Conservation (phyloP, 257 asterid species). For the Petrea volubilis region DNA sequence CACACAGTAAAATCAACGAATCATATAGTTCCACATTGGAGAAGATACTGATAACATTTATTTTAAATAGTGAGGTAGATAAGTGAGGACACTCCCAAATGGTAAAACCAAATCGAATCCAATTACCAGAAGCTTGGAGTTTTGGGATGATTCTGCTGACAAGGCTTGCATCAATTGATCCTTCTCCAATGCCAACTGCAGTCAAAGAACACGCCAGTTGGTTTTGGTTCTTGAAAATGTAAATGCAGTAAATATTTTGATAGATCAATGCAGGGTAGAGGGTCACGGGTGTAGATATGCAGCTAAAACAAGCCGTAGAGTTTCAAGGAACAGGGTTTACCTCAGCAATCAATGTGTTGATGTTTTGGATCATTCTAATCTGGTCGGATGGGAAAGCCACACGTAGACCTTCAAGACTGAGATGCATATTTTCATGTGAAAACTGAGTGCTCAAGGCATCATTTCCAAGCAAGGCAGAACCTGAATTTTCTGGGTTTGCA, state of each 20-base stretch:
- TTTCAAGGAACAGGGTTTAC: constrained; percentile 39
- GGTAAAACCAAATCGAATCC: background rate
- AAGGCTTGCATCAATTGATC: constrained; percentile 75
- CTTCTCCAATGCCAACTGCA: constrained; percentile 91
- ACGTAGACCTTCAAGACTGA: constrained; percentile 51
- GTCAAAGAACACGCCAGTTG: constrained; percentile 14
- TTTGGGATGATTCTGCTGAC: constrained; percentile 77
- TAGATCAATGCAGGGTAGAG: constrained; percentile 1
- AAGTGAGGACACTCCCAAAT: constrained; percentile 10
- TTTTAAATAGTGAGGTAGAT: background rate
- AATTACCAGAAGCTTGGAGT: constrained; percentile 73
- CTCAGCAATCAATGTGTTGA: constrained; percentile 78
- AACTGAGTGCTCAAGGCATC: constrained; percentile 44
- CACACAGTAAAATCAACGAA: constrained; percentile 1
- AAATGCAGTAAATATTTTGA: constrained; percentile 18
- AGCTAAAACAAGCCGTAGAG: constrained; percentile 22
- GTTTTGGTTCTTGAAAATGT: constrained; percentile 17
- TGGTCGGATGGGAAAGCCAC: constrained; percentile 81
- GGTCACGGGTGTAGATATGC: constrained; percentile 4
- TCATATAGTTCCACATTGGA: background rate
- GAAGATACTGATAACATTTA: constrained; percentile 1
- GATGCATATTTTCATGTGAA: constrained; percentile 46
- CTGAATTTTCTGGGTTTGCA: constrained; percentile 28
- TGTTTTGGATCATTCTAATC: constrained; percentile 76
- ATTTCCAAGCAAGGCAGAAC: constrained; percentile 34